Evolutionary conservation across 2,329 filamentous ascomycete species (phyloP).

Genomic region (Hymenoscyphus fraxineus): DNA sequence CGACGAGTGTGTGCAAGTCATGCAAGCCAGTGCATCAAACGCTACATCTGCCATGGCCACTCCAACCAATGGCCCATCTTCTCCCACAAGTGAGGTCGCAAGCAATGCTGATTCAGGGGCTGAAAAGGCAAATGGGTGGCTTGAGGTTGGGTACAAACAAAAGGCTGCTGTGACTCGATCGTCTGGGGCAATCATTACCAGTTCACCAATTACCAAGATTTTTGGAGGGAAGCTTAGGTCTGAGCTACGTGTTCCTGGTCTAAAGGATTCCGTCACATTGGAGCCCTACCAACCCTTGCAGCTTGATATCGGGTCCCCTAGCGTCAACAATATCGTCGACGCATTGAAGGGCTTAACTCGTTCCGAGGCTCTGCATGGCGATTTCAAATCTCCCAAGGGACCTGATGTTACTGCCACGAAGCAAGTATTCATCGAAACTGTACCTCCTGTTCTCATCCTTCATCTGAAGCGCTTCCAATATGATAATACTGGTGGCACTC

Average conservation of each 20-base stretch:
- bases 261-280: conserved; percentile 85
- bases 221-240: conserved; percentile 90
- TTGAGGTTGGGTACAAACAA: conserved; percentile 91
- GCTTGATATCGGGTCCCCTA: conserved; percentile 83
- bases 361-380: conserved; percentile 78
- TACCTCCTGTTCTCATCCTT: conserved; percentile 87
- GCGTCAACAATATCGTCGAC: conserved; percentile 88
- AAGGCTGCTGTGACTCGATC: conserved; percentile 81
- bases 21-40: conserved; percentile 41
- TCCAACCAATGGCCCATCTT: conserved; percentile 39
- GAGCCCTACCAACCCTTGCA: conserved; percentile 94
- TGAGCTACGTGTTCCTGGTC: conserved; percentile 79
- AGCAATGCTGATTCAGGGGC: conserved; percentile 33
- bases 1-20: conserved; percentile 81
- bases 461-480: conserved; percentile 98
- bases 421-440: conserved; percentile 87
- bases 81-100: conserved; percentile 41
- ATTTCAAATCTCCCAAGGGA: conserved; percentile 77
- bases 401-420: conserved; percentile 78
- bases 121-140: conserved; percentile 67
- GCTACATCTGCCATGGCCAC: conserved; percentile 43
- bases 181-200: conserved; percentile 69
- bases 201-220: conserved; percentile 87
- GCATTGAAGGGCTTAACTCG: conserved; percentile 81
- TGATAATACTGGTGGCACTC: conserved; percentile 78